phyloP scores from a whole-genome alignment of 2,329 filamentous ascomycete genomes.

The Ophiostoma piceae region DNA sequence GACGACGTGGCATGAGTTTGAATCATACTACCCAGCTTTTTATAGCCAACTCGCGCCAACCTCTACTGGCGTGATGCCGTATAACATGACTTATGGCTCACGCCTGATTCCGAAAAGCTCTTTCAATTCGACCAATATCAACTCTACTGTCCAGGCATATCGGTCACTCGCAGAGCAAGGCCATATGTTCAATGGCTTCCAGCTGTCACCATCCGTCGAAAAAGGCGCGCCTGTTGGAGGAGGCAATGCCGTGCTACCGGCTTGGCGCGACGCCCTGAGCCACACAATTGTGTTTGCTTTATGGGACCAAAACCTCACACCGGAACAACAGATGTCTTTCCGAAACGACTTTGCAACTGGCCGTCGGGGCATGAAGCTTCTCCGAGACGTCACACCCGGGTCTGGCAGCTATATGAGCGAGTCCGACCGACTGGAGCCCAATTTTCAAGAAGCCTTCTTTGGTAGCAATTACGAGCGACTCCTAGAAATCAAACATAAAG shows the following conservation, averaged over 20 bases:
- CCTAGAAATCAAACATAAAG: not conserved
- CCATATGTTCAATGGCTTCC: conserved; percentile 1
- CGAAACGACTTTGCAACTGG: not conserved
- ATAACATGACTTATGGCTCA: not conserved
- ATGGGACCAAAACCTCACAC: not conserved
- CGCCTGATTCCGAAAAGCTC: not conserved
- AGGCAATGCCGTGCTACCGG: conserved; percentile 23
- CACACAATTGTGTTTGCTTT: conserved; percentile 37
- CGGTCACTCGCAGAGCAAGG: not conserved
- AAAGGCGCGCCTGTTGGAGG: conserved; percentile 18
- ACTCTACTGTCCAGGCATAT: not conserved
- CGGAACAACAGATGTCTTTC: not conserved
- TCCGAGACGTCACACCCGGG: not conserved
- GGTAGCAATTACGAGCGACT: not conserved
- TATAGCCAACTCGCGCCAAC: not conserved
- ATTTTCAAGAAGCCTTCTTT: not conserved
- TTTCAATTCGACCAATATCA: not conserved
- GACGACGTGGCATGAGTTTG: not conserved
- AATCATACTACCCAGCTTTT: not conserved
- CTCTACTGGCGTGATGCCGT: not conserved
- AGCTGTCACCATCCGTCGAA: not conserved
- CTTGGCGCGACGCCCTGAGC: conserved; percentile 29
- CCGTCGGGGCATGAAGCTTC: not conserved
- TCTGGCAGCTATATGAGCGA: not conserved
- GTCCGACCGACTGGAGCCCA: not conserved